Evolutionary conservation across 257 asterid species (phyloP).

Genomic region (Leptodermis oblonga): DNA sequence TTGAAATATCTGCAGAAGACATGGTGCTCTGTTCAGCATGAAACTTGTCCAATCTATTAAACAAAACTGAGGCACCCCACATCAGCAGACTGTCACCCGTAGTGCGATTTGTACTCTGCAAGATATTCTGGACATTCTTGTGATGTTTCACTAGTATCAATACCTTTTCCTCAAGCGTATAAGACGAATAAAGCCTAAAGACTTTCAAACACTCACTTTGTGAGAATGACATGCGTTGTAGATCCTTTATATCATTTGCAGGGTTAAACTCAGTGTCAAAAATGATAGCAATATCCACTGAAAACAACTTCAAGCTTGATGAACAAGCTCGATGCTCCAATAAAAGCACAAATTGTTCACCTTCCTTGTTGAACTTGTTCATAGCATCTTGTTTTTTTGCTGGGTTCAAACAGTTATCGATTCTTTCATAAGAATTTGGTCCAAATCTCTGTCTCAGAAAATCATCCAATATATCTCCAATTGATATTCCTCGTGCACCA

Average conservation of each 20-base stretch:
- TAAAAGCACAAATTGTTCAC: conserved; percentile 64
- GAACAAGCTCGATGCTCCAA: conserved; percentile 84
- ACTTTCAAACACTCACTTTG: conserved; percentile 52
- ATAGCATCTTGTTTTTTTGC: conserved; percentile 68
- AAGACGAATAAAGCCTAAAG: conserved; percentile 73
- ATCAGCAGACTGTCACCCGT: conserved; percentile 50
- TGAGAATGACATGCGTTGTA: conserved; percentile 58
- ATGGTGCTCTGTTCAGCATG: conserved; percentile 39
- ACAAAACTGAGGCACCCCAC: conserved; percentile 79
- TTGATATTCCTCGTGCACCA: conserved; percentile 38
- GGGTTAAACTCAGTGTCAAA: conserved; percentile 80
- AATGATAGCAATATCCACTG: conserved; percentile 58
- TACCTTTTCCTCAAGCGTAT: conserved; percentile 71
- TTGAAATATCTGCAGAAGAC: conserved; percentile 31
- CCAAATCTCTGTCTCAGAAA: conserved; percentile 65
- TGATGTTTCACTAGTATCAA: conserved; percentile 61
- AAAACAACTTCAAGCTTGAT: conserved; percentile 49
- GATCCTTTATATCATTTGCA: conserved; percentile 59
- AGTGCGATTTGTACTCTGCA: conserved; percentile 42
- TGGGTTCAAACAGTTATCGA: conserved; percentile 39
- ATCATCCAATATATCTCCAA: conserved; percentile 69
- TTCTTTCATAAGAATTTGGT: conserved; percentile 52
- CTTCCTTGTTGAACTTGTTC: conserved; percentile 58
- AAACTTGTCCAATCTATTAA: conserved; percentile 65
- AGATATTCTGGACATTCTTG: conserved; percentile 40